A percentile compares a stretch with the other conserved stretches of the same genome.
These are phyloP conservation scores for Paramecium pentaurelia DNA, from an alignment of 73 alveolate species.

Conservation along the genomic window DNA sequence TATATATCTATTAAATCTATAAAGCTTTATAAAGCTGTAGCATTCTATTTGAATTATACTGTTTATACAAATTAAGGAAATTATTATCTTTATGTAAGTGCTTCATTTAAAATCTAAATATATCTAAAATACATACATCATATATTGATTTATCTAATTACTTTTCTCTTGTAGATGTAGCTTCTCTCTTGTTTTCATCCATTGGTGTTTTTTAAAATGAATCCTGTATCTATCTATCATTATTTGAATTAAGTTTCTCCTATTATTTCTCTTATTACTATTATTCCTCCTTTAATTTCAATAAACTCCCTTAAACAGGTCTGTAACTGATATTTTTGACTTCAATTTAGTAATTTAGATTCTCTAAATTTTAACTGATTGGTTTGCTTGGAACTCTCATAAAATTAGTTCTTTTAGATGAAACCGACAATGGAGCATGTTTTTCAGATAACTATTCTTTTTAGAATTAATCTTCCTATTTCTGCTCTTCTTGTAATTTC, in stretches of 20 bases:
- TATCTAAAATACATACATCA: not conserved
- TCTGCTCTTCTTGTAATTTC: constrained; percentile 49
- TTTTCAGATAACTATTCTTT: constrained; percentile 42
- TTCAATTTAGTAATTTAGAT: constrained; percentile 48
- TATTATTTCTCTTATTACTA: not conserved
- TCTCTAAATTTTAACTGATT: constrained; percentile 45
- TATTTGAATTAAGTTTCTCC: not conserved
- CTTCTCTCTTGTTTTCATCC: constrained; percentile 51
- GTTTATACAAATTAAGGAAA: not conserved
- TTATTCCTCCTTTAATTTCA: constrained; percentile 52
- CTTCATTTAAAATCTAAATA: constrained; percentile 36
- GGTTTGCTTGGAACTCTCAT: constrained; percentile 64
- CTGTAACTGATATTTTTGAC: constrained; percentile 58
- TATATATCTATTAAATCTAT: constrained; percentile 25
- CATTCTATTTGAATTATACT: constrained; percentile 23
- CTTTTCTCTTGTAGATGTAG: constrained; percentile 46
- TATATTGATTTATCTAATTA: constrained; percentile 39
- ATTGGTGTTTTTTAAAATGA: constrained; percentile 48
- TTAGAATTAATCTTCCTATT: not conserved
- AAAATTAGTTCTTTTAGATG: constrained; percentile 63
- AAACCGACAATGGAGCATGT: constrained; percentile 54
- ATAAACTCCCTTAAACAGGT: constrained; percentile 56
- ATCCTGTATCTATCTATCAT: not conserved
- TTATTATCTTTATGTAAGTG: constrained; percentile 23
- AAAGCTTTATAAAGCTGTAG: constrained; percentile 40